Conservation (phyloP, 768 basidiomycete genomes). For the Rhodotorula kratochvilovae region DNA sequence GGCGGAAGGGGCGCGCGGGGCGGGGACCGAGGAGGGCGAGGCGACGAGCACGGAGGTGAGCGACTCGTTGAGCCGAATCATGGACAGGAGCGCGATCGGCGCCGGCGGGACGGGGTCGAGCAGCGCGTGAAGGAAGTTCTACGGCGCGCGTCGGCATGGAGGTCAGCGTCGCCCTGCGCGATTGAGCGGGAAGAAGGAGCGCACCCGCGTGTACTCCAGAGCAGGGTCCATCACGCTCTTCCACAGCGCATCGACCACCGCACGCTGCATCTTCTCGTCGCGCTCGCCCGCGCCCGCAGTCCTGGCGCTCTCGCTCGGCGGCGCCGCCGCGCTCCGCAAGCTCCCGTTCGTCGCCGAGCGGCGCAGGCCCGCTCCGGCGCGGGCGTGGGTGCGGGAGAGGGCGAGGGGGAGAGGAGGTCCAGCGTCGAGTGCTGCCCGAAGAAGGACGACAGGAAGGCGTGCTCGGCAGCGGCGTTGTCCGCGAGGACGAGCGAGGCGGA, state of each 20-base stretch:
- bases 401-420: not conserved
- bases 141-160: not conserved
- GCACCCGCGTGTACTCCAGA: conserved; percentile 64
- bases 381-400: not conserved
- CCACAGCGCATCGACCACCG: conserved; percentile 63
- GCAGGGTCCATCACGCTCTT: conserved; percentile 90
- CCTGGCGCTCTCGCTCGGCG: not conserved
- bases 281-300: conserved; percentile 54
- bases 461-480: conserved; percentile 92
- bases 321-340: not conserved
- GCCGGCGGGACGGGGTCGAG: conserved; percentile 66
- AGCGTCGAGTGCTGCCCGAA: conserved; percentile 54
- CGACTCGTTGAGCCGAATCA: conserved; percentile 85
- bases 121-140: conserved; percentile 66
- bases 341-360: conserved; percentile 5
- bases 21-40: conserved; percentile 66
- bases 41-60: conserved; percentile 64
- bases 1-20: conserved; percentile 50
- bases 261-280: conserved; percentile 47
- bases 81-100: conserved; percentile 71
- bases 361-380: conserved; percentile 2
- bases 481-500: conserved; percentile 83
- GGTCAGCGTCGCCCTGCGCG: not conserved
- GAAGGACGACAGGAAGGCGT: conserved; percentile 77
- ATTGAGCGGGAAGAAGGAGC: not conserved